These are phyloP conservation scores for Citrus sp. DNA, from an alignment of 345 rosid genomes.

Conservation along the genomic window DNA sequence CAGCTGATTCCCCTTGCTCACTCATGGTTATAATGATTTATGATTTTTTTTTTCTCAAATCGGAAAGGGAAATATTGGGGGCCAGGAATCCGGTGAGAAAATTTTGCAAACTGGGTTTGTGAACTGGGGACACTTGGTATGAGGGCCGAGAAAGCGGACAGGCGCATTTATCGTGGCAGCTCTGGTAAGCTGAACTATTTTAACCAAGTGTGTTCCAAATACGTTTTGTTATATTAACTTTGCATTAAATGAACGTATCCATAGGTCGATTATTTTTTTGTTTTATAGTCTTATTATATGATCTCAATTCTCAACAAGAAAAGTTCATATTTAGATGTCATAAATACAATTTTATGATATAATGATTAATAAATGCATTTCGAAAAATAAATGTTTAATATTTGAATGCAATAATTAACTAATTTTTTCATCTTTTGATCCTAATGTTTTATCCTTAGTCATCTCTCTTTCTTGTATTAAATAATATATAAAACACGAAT, in stretches of 20 bases:
- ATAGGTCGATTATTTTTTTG: not conserved
- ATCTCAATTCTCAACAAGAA: not conserved
- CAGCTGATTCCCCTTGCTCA: slow-evolving; percentile 21
- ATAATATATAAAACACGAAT: no score
- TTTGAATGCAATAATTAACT: no score
- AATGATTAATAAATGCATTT: no score
- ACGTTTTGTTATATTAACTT: not conserved
- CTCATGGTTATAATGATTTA: not conserved
- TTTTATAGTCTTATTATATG: no score
- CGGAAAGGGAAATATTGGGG: not conserved
- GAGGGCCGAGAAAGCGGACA: not conserved
- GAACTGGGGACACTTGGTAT: not conserved
- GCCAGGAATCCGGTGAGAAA: not conserved
- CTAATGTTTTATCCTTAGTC: no score
- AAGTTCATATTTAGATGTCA: not conserved
- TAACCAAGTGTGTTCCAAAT: no score
- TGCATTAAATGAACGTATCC: not conserved
- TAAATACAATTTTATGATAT: no score
- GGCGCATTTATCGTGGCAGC: not conserved
- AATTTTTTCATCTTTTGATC: no score
- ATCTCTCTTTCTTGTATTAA: no score
- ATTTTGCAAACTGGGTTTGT: not conserved
- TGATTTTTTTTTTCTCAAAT: not conserved
- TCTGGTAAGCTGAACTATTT: not conserved
- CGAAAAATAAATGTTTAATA: no score